A percentile compares a stretch with the other conserved stretches of the same genome.
These are phyloP conservation scores for Ustilago shanxiensis DNA, from an alignment of 1,284 basidiomycete genomes.

Conservation along the genomic window DNA sequence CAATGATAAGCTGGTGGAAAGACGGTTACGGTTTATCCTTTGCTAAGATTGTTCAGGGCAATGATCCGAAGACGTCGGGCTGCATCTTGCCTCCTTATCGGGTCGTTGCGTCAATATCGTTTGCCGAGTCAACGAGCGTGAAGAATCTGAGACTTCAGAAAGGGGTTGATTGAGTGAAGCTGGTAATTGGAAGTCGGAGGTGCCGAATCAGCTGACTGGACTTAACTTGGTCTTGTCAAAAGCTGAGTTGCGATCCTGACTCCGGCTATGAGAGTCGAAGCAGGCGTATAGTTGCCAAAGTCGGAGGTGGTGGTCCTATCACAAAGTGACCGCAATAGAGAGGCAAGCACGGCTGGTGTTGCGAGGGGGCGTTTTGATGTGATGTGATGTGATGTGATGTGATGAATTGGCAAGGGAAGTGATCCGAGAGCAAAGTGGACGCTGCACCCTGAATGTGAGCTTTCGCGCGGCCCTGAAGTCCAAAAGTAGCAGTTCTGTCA, in stretches of 20 bases:
- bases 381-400: neutral
- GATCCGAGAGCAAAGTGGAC: slow-evolving; percentile 4
- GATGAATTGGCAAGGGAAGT: neutral
- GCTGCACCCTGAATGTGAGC: slow-evolving; percentile 8
- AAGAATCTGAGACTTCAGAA: neutral
- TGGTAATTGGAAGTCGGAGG: neutral
- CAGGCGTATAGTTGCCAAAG: neutral
- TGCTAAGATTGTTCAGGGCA: neutral
- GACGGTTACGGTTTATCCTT: neutral
- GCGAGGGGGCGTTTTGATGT: too few relatives aligned
- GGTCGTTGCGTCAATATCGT: too few relatives aligned
- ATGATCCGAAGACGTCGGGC: neutral
- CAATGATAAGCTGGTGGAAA: neutral
- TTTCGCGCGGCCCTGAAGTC: slow-evolving; percentile 1
- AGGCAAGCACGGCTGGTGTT: too few relatives aligned
- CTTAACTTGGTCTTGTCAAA: neutral
- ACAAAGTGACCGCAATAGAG: neutral
- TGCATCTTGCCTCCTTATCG: neutral
- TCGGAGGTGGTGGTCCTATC: neutral
- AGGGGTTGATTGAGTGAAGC: neutral
- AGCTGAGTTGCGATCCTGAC: neutral
- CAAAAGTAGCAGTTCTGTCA: neutral
- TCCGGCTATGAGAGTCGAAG: neutral
- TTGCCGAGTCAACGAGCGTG: too few relatives aligned
- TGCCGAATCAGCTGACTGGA: neutral